Percentiles rank a stretch among this genome's conserved stretches.
phyloP scores from a whole-genome alignment of 345 rosid species.

The Boechera retrofracta region DNA sequence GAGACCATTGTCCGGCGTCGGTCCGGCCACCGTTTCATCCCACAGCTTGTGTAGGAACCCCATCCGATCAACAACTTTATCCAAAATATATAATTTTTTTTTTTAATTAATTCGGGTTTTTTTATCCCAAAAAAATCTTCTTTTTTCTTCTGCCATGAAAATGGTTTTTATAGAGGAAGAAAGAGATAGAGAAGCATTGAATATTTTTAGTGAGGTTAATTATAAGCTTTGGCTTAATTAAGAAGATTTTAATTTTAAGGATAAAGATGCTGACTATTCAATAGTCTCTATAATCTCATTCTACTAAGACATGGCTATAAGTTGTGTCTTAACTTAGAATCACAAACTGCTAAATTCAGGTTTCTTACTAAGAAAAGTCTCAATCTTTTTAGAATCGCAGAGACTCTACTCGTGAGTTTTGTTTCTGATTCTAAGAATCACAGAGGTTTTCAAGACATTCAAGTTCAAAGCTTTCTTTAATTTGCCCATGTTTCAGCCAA shows the following conservation, averaged over 20 bases:
- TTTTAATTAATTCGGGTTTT: constrained; percentile 30
- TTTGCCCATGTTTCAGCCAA: constrained; percentile 31
- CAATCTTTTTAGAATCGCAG: neutral
- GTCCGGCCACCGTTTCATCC: constrained; percentile 99
- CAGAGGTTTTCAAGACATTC: constrained; percentile 3
- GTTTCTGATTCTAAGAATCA: neutral
- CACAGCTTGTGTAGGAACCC: constrained; percentile 90
- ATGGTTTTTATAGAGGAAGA: constrained; percentile 47
- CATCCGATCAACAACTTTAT: constrained; percentile 51
- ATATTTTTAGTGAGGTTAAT: constrained; percentile 43
- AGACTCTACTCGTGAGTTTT: neutral
- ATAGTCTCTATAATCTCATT: neutral
- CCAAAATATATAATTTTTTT: constrained; percentile 5
- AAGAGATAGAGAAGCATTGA: constrained; percentile 30
- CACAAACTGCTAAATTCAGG: constrained; percentile 14
- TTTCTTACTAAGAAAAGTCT: constrained; percentile 3
- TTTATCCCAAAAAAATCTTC: neutral
- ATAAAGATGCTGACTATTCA: constrained; percentile 27
- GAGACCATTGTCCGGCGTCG: constrained; percentile 78
- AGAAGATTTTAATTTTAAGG: constrained; percentile 35
- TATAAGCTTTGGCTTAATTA: constrained; percentile 42
- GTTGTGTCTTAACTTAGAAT: constrained; percentile 9
- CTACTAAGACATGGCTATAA: constrained; percentile 12
- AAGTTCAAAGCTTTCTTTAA: constrained; percentile 26
- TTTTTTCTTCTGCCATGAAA: constrained; percentile 36